phyloP scores from a whole-genome alignment of 2,329 filamentous ascomycete species.

The Myriosclerotinia scirpicola region DNA sequence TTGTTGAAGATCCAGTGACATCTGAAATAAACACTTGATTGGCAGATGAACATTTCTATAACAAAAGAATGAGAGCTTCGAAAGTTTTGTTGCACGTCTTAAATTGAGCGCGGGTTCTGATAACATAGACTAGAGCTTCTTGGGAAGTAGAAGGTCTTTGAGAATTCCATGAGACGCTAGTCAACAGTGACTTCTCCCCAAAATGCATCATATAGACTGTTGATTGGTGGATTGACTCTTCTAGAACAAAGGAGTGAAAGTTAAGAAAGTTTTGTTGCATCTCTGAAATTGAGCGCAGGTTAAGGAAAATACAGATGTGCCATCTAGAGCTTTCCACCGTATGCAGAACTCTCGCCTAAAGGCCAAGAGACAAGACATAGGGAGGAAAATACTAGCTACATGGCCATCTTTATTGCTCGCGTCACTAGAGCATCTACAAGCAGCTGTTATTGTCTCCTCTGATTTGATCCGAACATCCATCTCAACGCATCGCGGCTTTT shows the following conservation, averaged over 20 bases:
- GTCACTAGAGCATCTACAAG: too few relatives aligned
- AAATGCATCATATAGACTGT: background rate
- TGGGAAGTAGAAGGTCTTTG: background rate
- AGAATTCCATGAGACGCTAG: background rate
- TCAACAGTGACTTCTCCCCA: background rate
- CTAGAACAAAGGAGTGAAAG: background rate
- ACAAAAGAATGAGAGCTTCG: background rate
- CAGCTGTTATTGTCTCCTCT: too few relatives aligned
- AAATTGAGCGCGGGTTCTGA: conserved; percentile 1
- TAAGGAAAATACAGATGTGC: background rate
- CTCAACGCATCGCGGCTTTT: too few relatives aligned
- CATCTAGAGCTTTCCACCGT: background rate
- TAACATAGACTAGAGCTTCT: background rate
- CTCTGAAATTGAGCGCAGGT: background rate
- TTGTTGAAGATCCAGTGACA: background rate
- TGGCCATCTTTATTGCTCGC: background rate
- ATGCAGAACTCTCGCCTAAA: background rate
- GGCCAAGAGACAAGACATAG: background rate
- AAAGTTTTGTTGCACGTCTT: conserved; percentile 1
- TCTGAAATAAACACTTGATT: background rate
- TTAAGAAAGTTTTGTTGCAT: background rate
- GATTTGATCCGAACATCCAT: too few relatives aligned
- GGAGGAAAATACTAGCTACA: background rate
- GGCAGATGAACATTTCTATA: background rate
- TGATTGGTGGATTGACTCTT: background rate